A percentile compares a stretch with the other conserved stretches of the same genome.
These are phyloP conservation scores for Haplosporangium gracile DNA, from an alignment of 192 early-diverging fungal genomes.

Conservation along the genomic window DNA sequence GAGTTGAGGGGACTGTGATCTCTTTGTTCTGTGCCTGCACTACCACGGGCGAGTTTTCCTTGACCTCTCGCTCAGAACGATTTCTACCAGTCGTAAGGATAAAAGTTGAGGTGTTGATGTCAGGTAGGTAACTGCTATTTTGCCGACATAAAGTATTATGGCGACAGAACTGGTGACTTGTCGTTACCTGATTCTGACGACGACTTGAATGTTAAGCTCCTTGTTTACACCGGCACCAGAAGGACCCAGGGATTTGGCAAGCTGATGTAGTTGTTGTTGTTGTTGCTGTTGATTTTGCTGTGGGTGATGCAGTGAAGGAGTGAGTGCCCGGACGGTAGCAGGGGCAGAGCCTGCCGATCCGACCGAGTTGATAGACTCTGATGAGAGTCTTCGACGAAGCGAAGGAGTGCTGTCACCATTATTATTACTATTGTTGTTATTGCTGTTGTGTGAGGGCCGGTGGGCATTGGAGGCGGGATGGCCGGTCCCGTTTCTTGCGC, in stretches of 20 bases:
- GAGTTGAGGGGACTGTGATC: constrained; percentile 66
- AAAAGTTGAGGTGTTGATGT: background rate
- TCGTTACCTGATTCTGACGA: constrained; percentile 80
- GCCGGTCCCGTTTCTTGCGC: constrained; percentile 39
- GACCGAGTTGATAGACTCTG: constrained; percentile 37
- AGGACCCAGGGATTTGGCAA: background rate
- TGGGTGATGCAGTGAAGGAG: background rate
- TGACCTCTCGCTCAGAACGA: constrained; percentile 73
- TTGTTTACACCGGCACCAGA: constrained; percentile 51
- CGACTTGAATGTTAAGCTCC: constrained; percentile 86
- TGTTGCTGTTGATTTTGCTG: background rate
- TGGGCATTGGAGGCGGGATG: constrained; percentile 19
- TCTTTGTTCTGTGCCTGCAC: constrained; percentile 75
- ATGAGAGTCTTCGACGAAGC: constrained; percentile 28
- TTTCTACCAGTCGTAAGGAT: constrained; percentile 29
- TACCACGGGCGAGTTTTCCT: constrained; percentile 72
- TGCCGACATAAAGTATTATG: background rate
- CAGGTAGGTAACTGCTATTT: background rate
- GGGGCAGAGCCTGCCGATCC: background rate
- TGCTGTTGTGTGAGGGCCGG: constrained; percentile 1
- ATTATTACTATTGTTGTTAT: background rate
- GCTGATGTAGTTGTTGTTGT: constrained; percentile 3
- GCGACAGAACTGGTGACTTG: background rate
- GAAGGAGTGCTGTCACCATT: background rate
- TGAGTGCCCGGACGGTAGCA: background rate